Evolutionary conservation across 257 asterid species (phyloP), one percentile per base, ranked within the genome.

Genomic region (Gentiana macrophylla): DNA sequence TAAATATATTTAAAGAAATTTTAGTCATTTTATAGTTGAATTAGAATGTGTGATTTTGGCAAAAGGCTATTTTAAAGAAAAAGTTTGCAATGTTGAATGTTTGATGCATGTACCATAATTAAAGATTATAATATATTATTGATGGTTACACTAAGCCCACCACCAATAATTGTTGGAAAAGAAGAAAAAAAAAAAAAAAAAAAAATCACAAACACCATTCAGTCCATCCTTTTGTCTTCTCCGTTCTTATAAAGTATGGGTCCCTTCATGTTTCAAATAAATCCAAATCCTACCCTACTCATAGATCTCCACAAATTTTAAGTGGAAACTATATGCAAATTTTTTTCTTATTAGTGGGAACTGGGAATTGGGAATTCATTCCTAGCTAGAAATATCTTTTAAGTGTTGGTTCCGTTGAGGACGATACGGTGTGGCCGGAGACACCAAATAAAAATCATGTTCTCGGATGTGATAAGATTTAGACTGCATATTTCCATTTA

Each of bases 111-210:
- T 65, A 66, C 65, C 54, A 70, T 61, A 52, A 67, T 55, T 56
- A 74, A 51, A 67, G 69, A 67, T 67, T 36, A 54, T 36, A 54
- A 61, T 44, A 67, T 70, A 65, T 57, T 51, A 41, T 50, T 80
- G 76, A 62, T 32, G 65, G 73, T 52, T 66, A 72, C 67, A 67
- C 63, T 52, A 60, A 70, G 69, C 77, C 73, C 71, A 70, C 80
- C 70, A 64, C 67, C 60, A 77, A 66, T 55, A 66, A 68, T 57
- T 62, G 68, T 49, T 54, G 57, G 15, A 46, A 62, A 15, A n/a
- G n/a, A n/a, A n/a, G n/a, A n/a, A 15, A 15, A 15, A 15, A 68
- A 53, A 60, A 60, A 57, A 57, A 66, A 46, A 36, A 55, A 52
- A 15, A 52, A 66, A 63, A 55, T 52, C 56, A 57, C 11, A 62